A percentile compares a stretch with the other conserved stretches of the same genome.
Evolutionary conservation across 2,329 filamentous ascomycete genomes (phyloP).

Genomic region (Amauroascus verrucosus): DNA sequence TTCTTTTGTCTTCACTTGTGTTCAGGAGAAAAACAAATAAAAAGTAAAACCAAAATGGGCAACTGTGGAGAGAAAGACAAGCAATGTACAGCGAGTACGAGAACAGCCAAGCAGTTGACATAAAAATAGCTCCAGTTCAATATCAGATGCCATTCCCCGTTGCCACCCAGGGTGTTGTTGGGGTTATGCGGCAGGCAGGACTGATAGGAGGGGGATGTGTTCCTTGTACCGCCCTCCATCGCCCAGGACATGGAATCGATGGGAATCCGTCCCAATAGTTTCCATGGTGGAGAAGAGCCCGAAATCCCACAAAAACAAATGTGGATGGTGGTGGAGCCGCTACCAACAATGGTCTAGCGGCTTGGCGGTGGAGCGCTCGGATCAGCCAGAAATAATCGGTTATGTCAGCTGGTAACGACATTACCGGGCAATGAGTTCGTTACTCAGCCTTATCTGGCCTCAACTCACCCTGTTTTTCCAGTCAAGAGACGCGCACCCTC

Average conservation of each 20-base stretch:
- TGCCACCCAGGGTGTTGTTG: background rate
- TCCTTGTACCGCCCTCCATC: background rate
- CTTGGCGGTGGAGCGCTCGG: constrained; percentile 2
- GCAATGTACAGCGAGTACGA: background rate
- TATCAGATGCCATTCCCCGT: background rate
- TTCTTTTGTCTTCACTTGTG: no score
- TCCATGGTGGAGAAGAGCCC: background rate
- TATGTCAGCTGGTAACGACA: background rate
- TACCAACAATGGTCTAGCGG: background rate
- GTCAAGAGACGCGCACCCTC: background rate
- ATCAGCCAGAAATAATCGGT: background rate
- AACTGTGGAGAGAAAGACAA: background rate
- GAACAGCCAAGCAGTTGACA: background rate
- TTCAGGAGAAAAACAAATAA: background rate
- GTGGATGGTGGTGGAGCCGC: constrained; percentile 1
- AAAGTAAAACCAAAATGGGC: background rate
- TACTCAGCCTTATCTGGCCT: background rate
- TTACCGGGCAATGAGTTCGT: no score
- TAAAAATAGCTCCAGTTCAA: background rate
- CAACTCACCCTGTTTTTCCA: background rate
- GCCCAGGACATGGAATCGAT: background rate
- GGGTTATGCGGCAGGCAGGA: background rate
- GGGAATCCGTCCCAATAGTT: background rate
- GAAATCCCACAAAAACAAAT: background rate
- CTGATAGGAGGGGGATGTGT: background rate